A percentile compares a stretch with the other conserved stretches of the same genome.
Conservation (phyloP, 768 basidiomycete genomes). For the Termitomyces sp. region DNA sequence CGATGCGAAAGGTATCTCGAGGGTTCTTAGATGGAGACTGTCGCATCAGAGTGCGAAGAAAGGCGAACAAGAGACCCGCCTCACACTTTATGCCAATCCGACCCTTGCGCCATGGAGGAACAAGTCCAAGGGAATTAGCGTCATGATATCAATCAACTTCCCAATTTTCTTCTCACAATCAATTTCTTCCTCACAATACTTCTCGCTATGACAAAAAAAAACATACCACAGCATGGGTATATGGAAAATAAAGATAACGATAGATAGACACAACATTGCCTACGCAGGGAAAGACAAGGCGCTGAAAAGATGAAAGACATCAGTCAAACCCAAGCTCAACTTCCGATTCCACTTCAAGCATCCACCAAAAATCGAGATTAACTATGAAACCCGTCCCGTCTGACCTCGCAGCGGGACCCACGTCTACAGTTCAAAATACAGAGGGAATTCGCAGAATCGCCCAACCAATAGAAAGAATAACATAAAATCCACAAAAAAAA, state of each 20-base stretch:
- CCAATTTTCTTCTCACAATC: background rate
- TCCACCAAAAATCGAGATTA: constrained; percentile 16
- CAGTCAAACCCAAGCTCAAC: constrained; percentile 17
- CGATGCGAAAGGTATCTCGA: constrained; percentile 76
- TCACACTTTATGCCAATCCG: constrained; percentile 54
- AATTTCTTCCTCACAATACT: too few relatives aligned
- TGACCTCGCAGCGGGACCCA: constrained; percentile 14
- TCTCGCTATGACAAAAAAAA: background rate
- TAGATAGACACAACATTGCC: constrained; percentile 10
- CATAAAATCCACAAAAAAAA: background rate
- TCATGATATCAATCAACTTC: background rate
- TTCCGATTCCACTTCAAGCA: constrained; percentile 15
- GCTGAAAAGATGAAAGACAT: constrained; percentile 6
- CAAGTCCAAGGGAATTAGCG: background rate
- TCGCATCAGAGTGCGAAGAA: constrained; percentile 3
- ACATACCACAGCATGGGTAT: constrained; percentile 10
- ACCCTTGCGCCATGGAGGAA: constrained; percentile 9
- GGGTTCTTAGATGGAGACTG: constrained; percentile 30
- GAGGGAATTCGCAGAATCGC: constrained; percentile 15
- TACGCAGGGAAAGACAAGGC: background rate
- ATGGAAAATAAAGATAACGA: constrained; percentile 9
- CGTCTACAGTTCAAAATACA: constrained; percentile 6
- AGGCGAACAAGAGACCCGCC: constrained; percentile 7
- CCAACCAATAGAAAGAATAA: constrained; percentile 1
- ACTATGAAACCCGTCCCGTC: constrained; percentile 2